Base-by-base conservation (phyloP, 164 flowering plant genomes). In the Vitis rotundifolia region DNA sequence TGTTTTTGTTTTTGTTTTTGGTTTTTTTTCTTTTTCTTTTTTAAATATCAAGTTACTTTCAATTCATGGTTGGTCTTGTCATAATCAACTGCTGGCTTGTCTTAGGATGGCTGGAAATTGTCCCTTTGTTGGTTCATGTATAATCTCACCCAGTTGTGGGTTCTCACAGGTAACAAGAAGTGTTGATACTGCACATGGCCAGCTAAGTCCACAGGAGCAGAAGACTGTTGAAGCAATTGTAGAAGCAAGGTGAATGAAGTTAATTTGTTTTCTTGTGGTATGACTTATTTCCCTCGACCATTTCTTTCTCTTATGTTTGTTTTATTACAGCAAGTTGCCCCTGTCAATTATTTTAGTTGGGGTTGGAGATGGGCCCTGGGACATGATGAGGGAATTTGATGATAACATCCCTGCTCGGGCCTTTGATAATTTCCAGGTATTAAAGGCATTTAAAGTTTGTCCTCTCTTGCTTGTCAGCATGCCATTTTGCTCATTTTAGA, bases 141-240 rank as follows among this genome's bases (percentile, higher is more conserved):
- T 37, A 37, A 29, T 66, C 44, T 66, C 26, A 53, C 15, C 22
- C 28, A 48, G 44, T 29, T 18, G 1, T 51, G 37, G 59, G 64
- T 66, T 74, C 67, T 52, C 55, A 52, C 79, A 92, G 98, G 98
- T 94, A 18, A 92, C 97, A n/a, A 85, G 98, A 83, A 92, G 97
- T 81, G 91, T 92, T 12, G 97, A 91, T 76, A 94, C 98, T 44
- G 85, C 75, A 14, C 77, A 12, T 66, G 92, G 95, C 22, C 87
- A 74, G 51, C 77, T 91, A 70, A 92, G 97, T 76, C 91, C 95
- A 3, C 97, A 94, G 72, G 98, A 94, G 79, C 86, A 79, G 74
- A 87, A 77, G 71, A 94, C 97, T 19, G 89, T 94, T 56, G 89
- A 92, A 10, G 91, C 97, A 37, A 94, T 94, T 76, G 97, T 92